Base-by-base conservation (phyloP, 371 early-diverging fungal species). In the Apophysomyces trapeziformis region DNA sequence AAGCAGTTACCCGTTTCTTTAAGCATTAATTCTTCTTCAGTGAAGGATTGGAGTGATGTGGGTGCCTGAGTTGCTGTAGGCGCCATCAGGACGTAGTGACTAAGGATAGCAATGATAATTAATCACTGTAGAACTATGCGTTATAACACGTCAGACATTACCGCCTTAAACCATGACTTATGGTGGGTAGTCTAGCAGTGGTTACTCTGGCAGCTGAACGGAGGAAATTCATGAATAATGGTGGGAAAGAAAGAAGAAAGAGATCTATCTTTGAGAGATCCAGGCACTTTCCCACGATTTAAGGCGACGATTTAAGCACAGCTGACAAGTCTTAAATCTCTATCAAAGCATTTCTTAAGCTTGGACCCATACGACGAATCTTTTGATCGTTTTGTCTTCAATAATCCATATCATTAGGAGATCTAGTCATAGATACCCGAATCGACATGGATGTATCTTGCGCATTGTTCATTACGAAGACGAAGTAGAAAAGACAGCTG, bases 11-110 rank as follows among this genome's bases (percentile, higher is more conserved):
- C 88, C 38, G 80, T 57, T 57, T 92, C 91, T 36, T 75, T 73
- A 72, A 92, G 73, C 80, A 89, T 82, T 46, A 70, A 50, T 72
- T 92, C 92, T 68, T 92, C 92, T 61, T 92, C 92, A 59, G 85
- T 91, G 62, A 90, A 80, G 45, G 83, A 77, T 72, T 86, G 72
- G 67, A 91, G 80, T 12, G 91, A 90, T 37, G 67, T 58, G 16
- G 75, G 69, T 59, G 65, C 60, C 9, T 41, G 16, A 8, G 38
- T 35, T 3, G 60, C 59, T 18, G 59, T 37, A 8, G 60, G 60
- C 26, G 41, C 21, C 18, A 21, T 50, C 54, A 50, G 21, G 7
- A 50, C 54, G 21, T 50, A 50, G 21, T 50, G 54, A 21, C 54
- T 50, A 50, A 9, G 18, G 54, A 5, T 50, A 50, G 2, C 21